These are phyloP conservation scores for Boletellus ananiceps DNA, from an alignment of 768 basidiomycete species.

Conservation along the genomic window DNA sequence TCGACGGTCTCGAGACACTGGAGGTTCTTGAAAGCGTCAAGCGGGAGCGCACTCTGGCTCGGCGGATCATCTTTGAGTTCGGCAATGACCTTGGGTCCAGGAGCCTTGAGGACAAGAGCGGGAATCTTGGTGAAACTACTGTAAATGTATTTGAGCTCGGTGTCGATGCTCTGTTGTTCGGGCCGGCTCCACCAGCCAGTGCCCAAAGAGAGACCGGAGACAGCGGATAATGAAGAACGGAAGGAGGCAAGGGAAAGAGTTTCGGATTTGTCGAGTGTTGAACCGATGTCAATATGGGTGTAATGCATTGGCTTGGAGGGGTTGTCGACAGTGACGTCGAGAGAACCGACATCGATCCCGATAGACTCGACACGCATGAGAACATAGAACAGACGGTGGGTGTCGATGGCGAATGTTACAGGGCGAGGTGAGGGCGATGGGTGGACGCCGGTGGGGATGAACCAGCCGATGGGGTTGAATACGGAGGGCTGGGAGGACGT, in stretches of 20 bases:
- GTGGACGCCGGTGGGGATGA: constrained; percentile 27
- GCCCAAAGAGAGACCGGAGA: constrained; percentile 72
- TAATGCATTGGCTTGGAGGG: constrained; percentile 78
- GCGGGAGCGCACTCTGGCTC: constrained; percentile 69
- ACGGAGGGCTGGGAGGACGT: constrained; percentile 34
- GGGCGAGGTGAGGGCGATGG: constrained; percentile 46
- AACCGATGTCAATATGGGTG: constrained; percentile 47
- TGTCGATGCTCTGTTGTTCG: constrained; percentile 56
- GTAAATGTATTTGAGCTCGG: constrained; percentile 81
- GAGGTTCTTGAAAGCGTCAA: constrained; percentile 83
- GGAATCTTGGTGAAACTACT: constrained; percentile 90
- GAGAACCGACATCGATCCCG: constrained; percentile 69
- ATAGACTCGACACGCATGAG: constrained; percentile 82
- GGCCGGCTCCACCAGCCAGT: constrained; percentile 66
- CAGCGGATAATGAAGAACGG: constrained; percentile 69
- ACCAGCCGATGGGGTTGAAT: constrained; percentile 64
- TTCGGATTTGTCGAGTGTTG: constrained; percentile 60
- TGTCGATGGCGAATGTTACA: constrained; percentile 64
- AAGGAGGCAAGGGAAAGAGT: constrained; percentile 70
- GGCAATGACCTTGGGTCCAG: constrained; percentile 58
- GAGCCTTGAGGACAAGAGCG: constrained; percentile 62
- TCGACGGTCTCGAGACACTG: constrained; percentile 70
- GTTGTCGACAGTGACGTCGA: constrained; percentile 70
- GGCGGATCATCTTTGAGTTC: constrained; percentile 69
- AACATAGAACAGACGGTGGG: constrained; percentile 83